Conservation (phyloP, 371 early-diverging fungal genomes). For the Mucor circinelloides region DNA sequence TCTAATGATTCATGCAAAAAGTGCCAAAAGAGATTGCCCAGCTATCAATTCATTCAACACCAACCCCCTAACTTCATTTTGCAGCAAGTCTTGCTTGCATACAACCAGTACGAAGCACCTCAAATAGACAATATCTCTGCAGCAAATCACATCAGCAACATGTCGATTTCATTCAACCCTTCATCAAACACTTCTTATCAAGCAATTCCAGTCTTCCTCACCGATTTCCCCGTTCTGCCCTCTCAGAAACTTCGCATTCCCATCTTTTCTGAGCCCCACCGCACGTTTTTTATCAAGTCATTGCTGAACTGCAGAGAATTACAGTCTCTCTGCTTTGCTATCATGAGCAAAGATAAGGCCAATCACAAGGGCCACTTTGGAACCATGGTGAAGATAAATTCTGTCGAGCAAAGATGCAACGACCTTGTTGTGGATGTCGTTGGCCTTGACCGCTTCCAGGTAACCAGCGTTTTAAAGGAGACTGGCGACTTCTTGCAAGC, state of each 20-base stretch:
- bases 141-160: background rate
- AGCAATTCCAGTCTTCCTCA: slow-evolving; percentile 8
- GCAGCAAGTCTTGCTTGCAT: background rate
- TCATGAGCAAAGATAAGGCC: slow-evolving; percentile 12
- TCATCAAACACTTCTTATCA: background rate
- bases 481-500: slow-evolving; percentile 28
- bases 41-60: slow-evolving; percentile 26
- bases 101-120: background rate
- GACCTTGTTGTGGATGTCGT: slow-evolving; percentile 44
- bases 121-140: background rate
- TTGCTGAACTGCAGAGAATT: slow-evolving; percentile 11
- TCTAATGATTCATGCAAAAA: slow-evolving; percentile 17
- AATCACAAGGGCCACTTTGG: slow-evolving; percentile 37
- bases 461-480: slow-evolving; percentile 24
- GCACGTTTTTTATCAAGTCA: background rate
- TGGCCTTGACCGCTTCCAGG: slow-evolving; percentile 46
- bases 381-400: slow-evolving; percentile 40
- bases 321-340: slow-evolving; percentile 15
- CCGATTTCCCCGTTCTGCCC: slow-evolving; percentile 18
- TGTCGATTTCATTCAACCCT: slow-evolving; percentile 6
- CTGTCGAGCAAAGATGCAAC: slow-evolving; percentile 31
- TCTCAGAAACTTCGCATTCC: slow-evolving; percentile 26
- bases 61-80: slow-evolving; percentile 19
- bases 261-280: background rate
- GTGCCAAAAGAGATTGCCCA: slow-evolving; percentile 32